phyloP scores from a whole-genome alignment of 1,139 yeast genomes.

The Dujonia santamariae region DNA sequence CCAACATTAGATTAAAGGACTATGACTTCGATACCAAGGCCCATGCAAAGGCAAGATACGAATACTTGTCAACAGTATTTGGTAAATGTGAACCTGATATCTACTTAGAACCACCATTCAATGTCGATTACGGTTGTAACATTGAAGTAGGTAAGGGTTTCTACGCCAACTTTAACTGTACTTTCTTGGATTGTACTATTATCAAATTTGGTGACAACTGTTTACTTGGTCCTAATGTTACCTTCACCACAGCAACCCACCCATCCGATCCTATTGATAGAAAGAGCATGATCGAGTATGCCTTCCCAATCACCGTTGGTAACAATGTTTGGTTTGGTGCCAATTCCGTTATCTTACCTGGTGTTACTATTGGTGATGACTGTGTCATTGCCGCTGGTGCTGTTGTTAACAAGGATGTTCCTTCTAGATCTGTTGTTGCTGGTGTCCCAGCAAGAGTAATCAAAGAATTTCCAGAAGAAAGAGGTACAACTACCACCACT shows the following conservation, averaged over 20 bases:
- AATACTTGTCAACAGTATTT: constrained; percentile 36
- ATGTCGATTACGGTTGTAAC: constrained; percentile 59
- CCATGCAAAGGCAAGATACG: constrained; percentile 31
- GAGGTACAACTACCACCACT: too few species aligned
- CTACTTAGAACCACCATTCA: constrained; percentile 52
- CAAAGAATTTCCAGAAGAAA: constrained; percentile 24
- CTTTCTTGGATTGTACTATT: constrained; percentile 58
- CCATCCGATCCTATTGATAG: constrained; percentile 53
- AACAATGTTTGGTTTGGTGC: constrained; percentile 69
- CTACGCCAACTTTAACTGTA: constrained; percentile 54
- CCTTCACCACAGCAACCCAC: constrained; percentile 62
- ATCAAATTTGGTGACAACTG: constrained; percentile 62
- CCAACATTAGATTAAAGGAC: constrained; percentile 36
- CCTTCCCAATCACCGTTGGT: constrained; percentile 56
- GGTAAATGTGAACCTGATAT: constrained; percentile 40
- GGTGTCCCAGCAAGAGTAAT: constrained; percentile 61
- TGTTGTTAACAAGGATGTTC: constrained; percentile 56
- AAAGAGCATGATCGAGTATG: constrained; percentile 45
- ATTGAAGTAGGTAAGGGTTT: constrained; percentile 46
- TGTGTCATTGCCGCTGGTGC: constrained; percentile 69
- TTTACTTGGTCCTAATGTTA: constrained; percentile 62
- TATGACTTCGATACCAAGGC: constrained; percentile 24
- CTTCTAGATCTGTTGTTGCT: constrained; percentile 50
- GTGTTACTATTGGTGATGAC: constrained; percentile 62
- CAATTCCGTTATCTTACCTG: constrained; percentile 53